Conservation (phyloP, 1,284 basidiomycete genomes). For the Ganoderma lingzhi region DNA sequence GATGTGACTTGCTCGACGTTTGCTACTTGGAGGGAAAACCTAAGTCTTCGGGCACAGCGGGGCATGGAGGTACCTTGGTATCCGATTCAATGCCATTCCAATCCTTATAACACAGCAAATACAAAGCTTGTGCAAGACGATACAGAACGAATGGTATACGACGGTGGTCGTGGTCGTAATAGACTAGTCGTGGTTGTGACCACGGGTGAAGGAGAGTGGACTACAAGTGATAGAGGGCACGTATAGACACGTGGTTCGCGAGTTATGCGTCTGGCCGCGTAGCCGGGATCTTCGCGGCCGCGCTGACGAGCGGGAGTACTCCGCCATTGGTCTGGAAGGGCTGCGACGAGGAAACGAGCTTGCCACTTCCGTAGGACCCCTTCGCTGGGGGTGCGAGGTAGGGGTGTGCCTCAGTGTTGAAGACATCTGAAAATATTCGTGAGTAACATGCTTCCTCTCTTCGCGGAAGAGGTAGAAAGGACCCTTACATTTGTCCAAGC, state of each 20-base stretch:
- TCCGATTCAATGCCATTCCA: not conserved
- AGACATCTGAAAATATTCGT: conserved; percentile 54
- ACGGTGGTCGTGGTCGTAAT: not conserved
- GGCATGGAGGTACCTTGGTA: not conserved
- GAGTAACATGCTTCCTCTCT: not conserved
- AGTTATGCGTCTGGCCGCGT: conserved; percentile 21
- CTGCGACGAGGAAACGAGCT: conserved; percentile 24
- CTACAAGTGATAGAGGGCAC: not conserved
- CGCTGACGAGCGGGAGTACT: conserved; percentile 37
- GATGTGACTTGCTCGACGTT: not conserved
- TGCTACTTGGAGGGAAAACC: not conserved
- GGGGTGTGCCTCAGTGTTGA: conserved; percentile 79
- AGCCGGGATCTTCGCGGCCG: conserved; percentile 26
- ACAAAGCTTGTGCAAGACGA: conserved; percentile 6
- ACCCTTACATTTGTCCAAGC: conserved; percentile 69
- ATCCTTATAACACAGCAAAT: conserved; percentile 6
- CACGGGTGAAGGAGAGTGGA: not conserved
- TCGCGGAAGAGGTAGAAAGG: not conserved
- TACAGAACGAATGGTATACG: not conserved
- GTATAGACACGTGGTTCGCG: not conserved
- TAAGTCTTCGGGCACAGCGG: not conserved
- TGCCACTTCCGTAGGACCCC: conserved; percentile 52
- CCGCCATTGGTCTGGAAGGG: conserved; percentile 37
- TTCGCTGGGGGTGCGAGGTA: conserved; percentile 62
- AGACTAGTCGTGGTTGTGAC: not conserved